Percentiles rank a stretch among this genome's conserved stretches.
phyloP scores from a whole-genome alignment of 2,329 filamentous ascomycete species.

The Rhytidhysteron rufulum region DNA sequence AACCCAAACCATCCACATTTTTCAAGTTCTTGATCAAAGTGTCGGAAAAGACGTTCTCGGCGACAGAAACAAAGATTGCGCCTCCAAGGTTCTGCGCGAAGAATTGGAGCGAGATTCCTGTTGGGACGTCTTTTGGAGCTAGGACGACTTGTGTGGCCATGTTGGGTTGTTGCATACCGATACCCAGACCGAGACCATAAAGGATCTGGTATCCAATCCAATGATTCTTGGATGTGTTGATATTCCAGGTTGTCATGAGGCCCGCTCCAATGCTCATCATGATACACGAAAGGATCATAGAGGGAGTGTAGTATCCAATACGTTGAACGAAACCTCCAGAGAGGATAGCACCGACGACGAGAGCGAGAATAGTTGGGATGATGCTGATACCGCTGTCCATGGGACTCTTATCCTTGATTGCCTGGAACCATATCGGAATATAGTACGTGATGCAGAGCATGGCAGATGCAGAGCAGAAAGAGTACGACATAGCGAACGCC shows the following conservation, averaged over 20 bases:
- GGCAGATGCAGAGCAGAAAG: slow-evolving; percentile 19
- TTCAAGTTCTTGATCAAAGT: neutral
- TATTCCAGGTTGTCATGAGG: slow-evolving; percentile 20
- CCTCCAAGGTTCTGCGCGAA: slow-evolving; percentile 63
- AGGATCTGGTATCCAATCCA: slow-evolving; percentile 30
- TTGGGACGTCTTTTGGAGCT: neutral
- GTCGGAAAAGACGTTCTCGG: slow-evolving; percentile 5
- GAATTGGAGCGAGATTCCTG: slow-evolving; percentile 30
- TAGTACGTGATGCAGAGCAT: slow-evolving; percentile 9
- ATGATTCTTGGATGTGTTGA: slow-evolving; percentile 7
- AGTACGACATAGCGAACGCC: slow-evolving; percentile 23
- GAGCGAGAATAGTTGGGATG: slow-evolving; percentile 27
- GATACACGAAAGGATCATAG: slow-evolving; percentile 24
- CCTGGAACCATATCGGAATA: slow-evolving; percentile 32
- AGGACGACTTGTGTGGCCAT: slow-evolving; percentile 4
- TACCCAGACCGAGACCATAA: slow-evolving; percentile 13
- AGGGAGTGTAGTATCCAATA: slow-evolving; percentile 39
- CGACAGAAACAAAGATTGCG: slow-evolving; percentile 59
- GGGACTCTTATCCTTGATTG: slow-evolving; percentile 29
- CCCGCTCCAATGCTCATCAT: slow-evolving; percentile 22
- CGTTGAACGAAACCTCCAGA: slow-evolving; percentile 26
- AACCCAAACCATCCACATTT: neutral
- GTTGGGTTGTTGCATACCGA: slow-evolving; percentile 13
- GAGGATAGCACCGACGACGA: slow-evolving; percentile 23
- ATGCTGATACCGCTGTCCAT: slow-evolving; percentile 31